Evolutionary conservation across 2,329 filamentous ascomycete species (phyloP), one percentile per base, ranked within the genome.

Genomic region (Microcyclosporella mali): DNA sequence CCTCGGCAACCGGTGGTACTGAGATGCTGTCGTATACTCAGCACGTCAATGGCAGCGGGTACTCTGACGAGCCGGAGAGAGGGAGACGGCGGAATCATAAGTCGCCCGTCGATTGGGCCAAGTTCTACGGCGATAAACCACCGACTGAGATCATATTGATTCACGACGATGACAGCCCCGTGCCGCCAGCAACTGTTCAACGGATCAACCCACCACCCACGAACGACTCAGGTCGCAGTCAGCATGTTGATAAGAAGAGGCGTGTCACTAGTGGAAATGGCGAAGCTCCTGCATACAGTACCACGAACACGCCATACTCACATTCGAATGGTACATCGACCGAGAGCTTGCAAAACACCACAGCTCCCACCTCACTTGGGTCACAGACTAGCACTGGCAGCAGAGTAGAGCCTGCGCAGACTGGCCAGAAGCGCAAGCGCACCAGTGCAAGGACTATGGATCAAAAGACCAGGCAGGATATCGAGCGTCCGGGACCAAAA

Each of bases 341-440:
- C 1, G 60, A 62, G 31, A 62, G 59, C 47, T 48, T 61, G 8
- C 57, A 90, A 59, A 92, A 88, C 3, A 95, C 89, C 0, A 90
- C 90, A 33, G 82, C 88, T 4, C 56, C 61, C 3, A 95, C 92
- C 1, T 97, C 90, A 11, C 69, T 89, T 4, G 84, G 82, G 11
- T 89, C 85, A 6, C 73, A 77, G 54, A 71, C 70, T 19, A 77
- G 75, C 64, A 78, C 71, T 52, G 75, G 73, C 28, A 62, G 70
- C 28, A 82, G 85, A 58, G 38, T 78, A 83, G 50, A 77, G 82
- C 42, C 35, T 27, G 71, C 71, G 25, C 73, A 77, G 40, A 72
- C 79, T n/a, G 87, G 88, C 27, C 85, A 92, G 65, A 97, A 97
- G 71, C 79, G 89, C 58, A 95, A 95, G 69, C 79, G 92, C 48